Evolutionary conservation across 2,329 filamentous ascomycete genomes (phyloP), one percentile per base, ranked within the genome.

Genomic region (Cladophialophora psammophila): DNA sequence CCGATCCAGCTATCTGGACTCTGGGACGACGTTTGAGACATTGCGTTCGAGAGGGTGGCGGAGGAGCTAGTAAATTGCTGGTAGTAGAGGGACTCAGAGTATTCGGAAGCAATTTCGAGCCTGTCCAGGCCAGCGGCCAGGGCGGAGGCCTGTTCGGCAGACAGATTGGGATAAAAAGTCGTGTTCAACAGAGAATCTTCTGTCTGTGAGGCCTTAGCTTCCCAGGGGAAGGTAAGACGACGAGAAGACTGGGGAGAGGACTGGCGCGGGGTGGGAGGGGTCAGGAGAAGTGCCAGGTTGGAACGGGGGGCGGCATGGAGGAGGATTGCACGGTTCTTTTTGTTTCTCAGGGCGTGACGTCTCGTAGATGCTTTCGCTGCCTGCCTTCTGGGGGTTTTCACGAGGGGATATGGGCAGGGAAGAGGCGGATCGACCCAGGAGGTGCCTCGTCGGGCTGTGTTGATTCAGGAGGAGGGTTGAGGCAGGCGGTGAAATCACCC

Each of bases 1-100:
- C 93, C 91, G 83, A 99, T 98, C 95, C 95, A 99, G 64, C 94
- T 96, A 84, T 99, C 95, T 73, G 86, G 84, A 52, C 86, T 84
- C 72, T 85, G 83, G 48, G 84, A 86, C 34, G 83, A 85, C 65
- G 84, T 84, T 66, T 72, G 70, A 35, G 85, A 86, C 85, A 87
- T 87, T 31, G 18, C 52, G 75, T 74, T 76, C 68, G 73, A 71
- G 31, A 70, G 60, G 5, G 70, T 72, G 26, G 70, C 68, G 13
- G 70, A 72, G 31, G 70, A 72, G 48, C 60, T 70, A 40, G 70
- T 72, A 52, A 70, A 70, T 34, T 69, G 66, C 26, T 70, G 63
- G 66, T 69, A 65, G 66, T 72, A 72, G 58, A 68, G 67, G 31
- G 69, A 71, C 38, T 69, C 68, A 15, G 70, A 67, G 42, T 69